Percentiles rank a stretch among this genome's conserved stretches.
Conservation (phyloP, 352 stramenopile species). For the Albugo candida region DNA sequence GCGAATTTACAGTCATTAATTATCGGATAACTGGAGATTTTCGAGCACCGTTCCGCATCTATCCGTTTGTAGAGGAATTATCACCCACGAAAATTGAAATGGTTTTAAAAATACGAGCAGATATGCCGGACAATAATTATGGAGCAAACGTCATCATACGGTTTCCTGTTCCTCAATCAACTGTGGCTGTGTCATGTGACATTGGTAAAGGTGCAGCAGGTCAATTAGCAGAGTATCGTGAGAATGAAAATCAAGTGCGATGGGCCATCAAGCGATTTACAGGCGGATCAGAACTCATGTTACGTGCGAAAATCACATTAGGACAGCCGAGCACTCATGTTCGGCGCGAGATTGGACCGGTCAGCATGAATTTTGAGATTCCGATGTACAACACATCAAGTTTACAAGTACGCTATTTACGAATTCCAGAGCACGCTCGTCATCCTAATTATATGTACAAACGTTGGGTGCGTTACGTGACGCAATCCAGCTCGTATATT, state of each 20-base stretch:
- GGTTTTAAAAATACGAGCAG: slow-evolving; percentile 80
- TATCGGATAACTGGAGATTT: slow-evolving; percentile 97
- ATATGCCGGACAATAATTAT: slow-evolving; percentile 90
- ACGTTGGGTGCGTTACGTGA: slow-evolving; percentile 98
- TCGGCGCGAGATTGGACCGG: slow-evolving; percentile 89
- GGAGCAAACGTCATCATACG: slow-evolving; percentile 91
- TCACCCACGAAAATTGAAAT: slow-evolving; percentile 89
- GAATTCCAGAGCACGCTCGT: slow-evolving; percentile 88
- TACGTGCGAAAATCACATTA: slow-evolving; percentile 85
- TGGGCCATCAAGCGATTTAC: slow-evolving; percentile 96
- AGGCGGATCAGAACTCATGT: slow-evolving; percentile 86
- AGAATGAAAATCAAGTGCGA: slow-evolving; percentile 88
- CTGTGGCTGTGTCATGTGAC: slow-evolving; percentile 56
- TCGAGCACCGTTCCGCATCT: slow-evolving; percentile 93
- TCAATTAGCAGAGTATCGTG: slow-evolving; percentile 89
- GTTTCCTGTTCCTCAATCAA: slow-evolving; percentile 83
- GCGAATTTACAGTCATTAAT: slow-evolving; percentile 85
- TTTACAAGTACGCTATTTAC: slow-evolving; percentile 94
- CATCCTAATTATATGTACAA: slow-evolving; percentile 96
- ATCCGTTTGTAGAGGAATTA: slow-evolving; percentile 91
- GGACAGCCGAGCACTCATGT: slow-evolving; percentile 50
- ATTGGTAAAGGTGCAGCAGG: slow-evolving; percentile 51
- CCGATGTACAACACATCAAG: slow-evolving; percentile 99
- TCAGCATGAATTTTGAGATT: slow-evolving; percentile 99
- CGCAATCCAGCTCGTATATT: slow-evolving; percentile 95